A percentile compares a stretch with the other conserved stretches of the same genome.
Evolutionary conservation across 345 rosid species (phyloP).

Genomic region (Adansonia digitata): DNA sequence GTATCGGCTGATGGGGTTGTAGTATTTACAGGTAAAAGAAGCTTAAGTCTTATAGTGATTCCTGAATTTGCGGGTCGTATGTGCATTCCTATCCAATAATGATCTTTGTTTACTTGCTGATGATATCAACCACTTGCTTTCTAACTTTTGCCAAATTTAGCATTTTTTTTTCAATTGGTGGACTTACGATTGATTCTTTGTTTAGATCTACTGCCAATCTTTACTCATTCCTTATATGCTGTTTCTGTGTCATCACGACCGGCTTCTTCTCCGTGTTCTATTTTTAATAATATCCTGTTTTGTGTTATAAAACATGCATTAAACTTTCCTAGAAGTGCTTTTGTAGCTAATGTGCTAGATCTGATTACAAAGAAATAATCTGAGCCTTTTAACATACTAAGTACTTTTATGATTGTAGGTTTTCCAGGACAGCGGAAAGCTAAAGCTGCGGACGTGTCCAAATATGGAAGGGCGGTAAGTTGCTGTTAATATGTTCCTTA

Average conservation of each 20-base stretch:
- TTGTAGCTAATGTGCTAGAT: background rate
- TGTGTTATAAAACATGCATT: background rate
- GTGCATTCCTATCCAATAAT: background rate
- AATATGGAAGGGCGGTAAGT: slow-evolving; percentile 46
- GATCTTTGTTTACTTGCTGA: background rate
- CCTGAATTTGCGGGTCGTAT: background rate
- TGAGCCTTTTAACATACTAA: background rate
- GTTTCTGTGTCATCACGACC: background rate
- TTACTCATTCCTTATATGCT: background rate
- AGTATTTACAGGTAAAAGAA: slow-evolving; percentile 37
- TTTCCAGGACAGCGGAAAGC: slow-evolving; percentile 35
- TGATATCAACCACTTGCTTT: background rate
- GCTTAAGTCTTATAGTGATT: background rate
- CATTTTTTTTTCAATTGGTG: background rate
- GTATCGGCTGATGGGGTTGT: slow-evolving; percentile 36
- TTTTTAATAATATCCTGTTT: background rate
- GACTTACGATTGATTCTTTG: slow-evolving; percentile 5
- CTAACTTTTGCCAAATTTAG: background rate
- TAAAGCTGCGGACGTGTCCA: slow-evolving; percentile 38
- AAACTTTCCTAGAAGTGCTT: background rate
- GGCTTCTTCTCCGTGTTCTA: background rate
- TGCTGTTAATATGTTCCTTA: background rate
- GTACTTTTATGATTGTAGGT: slow-evolving; percentile 20
- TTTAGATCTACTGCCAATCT: background rate
- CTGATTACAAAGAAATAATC: background rate